These are phyloP conservation scores for Saccharum spontaneum DNA, from an alignment of 176 grass and related monocot genomes.

Conservation along the genomic window DNA sequence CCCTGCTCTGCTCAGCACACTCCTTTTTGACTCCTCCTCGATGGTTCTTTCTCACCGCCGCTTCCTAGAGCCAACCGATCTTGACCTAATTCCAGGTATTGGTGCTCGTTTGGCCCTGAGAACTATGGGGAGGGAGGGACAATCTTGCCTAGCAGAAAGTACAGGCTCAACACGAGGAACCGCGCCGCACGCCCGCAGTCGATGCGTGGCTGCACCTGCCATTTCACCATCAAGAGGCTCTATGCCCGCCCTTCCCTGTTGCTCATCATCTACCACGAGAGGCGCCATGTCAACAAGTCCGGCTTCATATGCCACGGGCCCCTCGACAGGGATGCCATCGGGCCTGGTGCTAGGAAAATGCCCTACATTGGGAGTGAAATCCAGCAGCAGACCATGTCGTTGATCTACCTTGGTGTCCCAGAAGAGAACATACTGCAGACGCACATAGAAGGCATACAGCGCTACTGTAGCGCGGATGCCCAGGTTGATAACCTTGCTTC, in stretches of 20 bases:
- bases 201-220: conserved; percentile 86
- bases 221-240: conserved; percentile 83
- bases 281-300: conserved; percentile 76
- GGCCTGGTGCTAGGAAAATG: conserved; percentile 71
- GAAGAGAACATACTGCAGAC: conserved; percentile 90
- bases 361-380: conserved; percentile 85
- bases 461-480: conserved; percentile 67
- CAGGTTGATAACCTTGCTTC: conserved; percentile 63
- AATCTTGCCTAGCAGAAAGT: conserved; percentile 82
- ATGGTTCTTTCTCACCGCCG: not conserved
- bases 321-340: conserved; percentile 82
- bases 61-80: not conserved
- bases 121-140: conserved; percentile 86
- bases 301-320: conserved; percentile 83
- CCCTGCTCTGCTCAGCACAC: not conserved
- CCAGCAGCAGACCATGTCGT: conserved; percentile 89
- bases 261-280: conserved; percentile 89
- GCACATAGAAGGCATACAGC: conserved; percentile 79
- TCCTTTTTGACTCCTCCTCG: not conserved
- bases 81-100: conserved; percentile 54
- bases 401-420: conserved; percentile 90
- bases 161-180: conserved; percentile 82
- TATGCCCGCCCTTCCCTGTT: conserved; percentile 65
- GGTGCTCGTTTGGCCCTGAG: conserved; percentile 96
- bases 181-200: conserved; percentile 79